These are phyloP conservation scores for Colletotrichum lentis DNA, from an alignment of 2,329 filamentous ascomycete genomes.

Conservation along the genomic window DNA sequence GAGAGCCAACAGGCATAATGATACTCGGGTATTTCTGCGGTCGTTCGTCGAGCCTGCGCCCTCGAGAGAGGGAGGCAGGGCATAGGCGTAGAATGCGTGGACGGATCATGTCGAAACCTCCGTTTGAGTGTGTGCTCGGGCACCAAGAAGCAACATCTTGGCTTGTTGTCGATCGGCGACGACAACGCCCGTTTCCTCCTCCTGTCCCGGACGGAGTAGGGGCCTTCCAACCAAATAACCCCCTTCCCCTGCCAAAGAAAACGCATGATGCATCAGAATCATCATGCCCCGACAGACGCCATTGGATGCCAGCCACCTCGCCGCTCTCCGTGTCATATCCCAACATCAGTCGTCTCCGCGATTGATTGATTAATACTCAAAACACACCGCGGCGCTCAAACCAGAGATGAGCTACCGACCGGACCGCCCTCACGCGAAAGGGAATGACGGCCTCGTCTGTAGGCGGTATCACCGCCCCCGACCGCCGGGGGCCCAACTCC, in stretches of 20 bases:
- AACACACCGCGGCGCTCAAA: slow-evolving; percentile 35
- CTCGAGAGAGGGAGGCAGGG: slow-evolving; percentile 31
- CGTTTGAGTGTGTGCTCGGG: slow-evolving; percentile 12
- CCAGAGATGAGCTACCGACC: slow-evolving; percentile 35
- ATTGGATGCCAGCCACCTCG: slow-evolving; percentile 36
- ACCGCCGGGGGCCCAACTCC: slow-evolving; percentile 25
- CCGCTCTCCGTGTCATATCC: slow-evolving; percentile 35
- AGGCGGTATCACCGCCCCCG: slow-evolving; percentile 17
- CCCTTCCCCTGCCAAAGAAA: slow-evolving; percentile 26
- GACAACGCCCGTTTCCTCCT: slow-evolving; percentile 25
- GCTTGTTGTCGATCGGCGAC: slow-evolving; percentile 27
- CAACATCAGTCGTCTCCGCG: slow-evolving; percentile 38
- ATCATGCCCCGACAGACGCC: slow-evolving; percentile 34
- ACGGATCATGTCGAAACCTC: slow-evolving; percentile 35
- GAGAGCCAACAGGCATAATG: slow-evolving; percentile 11
- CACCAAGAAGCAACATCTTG: slow-evolving; percentile 30
- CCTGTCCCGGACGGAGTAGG: slow-evolving; percentile 29
- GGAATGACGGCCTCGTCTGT: not conserved
- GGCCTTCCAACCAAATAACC: slow-evolving; percentile 28
- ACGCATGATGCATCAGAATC: slow-evolving; percentile 28
- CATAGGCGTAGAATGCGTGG: slow-evolving; percentile 35
- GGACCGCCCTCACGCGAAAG: slow-evolving; percentile 12
- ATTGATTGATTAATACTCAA: slow-evolving; percentile 38
- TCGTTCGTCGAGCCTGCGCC: slow-evolving; percentile 34
- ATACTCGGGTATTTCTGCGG: slow-evolving; percentile 39